Evolutionary conservation across 495 filamentous ascomycete genomes (phyloP), one percentile per base, ranked within the genome.

Genomic region (Penicillium coffeae): DNA sequence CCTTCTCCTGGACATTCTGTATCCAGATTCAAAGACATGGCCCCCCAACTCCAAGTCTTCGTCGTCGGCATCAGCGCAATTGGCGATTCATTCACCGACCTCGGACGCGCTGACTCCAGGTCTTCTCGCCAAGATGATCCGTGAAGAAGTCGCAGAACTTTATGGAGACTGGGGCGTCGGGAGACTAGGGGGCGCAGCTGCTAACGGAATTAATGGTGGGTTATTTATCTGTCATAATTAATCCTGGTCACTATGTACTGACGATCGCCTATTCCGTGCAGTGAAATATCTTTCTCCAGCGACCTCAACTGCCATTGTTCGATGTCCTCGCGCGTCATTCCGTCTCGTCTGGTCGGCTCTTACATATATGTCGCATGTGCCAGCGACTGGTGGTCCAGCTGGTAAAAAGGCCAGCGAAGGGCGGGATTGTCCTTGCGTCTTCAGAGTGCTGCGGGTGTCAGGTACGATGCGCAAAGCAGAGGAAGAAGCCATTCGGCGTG

Each of bases 91-190:
- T 64, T 76, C 83, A 35, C 90, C 90, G 13, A 92, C 84, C 21
- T 80, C 82, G 13, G 76, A 82, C 48, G 69, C 77, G 2, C 70
- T 96, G 21, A 86, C 78, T 8, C 68, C 80, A 3, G 74, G 80
- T 10, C 47, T 80, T 8, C 74, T 98, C 3, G 64, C 84, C 1
- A 82, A 78, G 36, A 76, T 80, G 43, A 80, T 98, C 48, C 80
- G 81, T 45, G 75, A 83, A 25, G 78, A 85, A 44, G 79, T 95
- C 3, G 66, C 75, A 8, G 70, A 79, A 20, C 68, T 95, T 14
- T 97, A 92, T 62, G 93, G 93, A n/a, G 92, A 98, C 63, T 95
- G 88, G 65, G 92, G 93, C 2, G 70, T 83, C 6, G 93, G 92
- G 4, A 66, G 67, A 44, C 46, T 76, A 1, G 72, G 70, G 1